phyloP scores from a whole-genome alignment of 352 stramenopile species.

The Achlya hypogyna region DNA sequence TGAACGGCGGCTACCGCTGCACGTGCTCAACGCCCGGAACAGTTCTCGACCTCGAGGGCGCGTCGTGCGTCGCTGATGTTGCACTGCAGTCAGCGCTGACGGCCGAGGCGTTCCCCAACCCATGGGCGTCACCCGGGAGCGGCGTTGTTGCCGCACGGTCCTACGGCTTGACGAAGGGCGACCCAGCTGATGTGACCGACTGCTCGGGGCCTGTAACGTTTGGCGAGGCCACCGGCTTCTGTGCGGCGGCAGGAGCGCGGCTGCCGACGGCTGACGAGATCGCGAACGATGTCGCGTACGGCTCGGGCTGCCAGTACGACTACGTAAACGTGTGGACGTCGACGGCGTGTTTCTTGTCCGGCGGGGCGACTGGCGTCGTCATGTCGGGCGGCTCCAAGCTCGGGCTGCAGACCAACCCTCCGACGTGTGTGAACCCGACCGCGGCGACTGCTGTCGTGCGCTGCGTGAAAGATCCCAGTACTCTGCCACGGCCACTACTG shows the following conservation, averaged over 20 bases:
- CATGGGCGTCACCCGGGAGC: neutral
- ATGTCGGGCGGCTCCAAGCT: neutral
- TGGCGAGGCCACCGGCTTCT: neutral
- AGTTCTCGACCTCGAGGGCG: neutral
- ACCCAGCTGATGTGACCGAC: neutral
- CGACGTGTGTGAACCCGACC: neutral
- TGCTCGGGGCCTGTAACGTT: neutral
- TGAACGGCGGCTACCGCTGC: neutral
- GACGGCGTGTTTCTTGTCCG: neutral
- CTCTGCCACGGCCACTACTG: neutral
- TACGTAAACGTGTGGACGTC: neutral
- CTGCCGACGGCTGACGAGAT: neutral
- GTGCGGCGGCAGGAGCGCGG: neutral
- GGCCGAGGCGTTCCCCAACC: neutral
- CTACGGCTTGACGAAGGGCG: neutral
- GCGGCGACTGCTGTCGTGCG: neutral
- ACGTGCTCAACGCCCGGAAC: neutral
- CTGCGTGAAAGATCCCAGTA: neutral
- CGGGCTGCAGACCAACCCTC: neutral
- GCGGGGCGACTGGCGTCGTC: neutral
- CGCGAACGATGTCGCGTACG: neutral
- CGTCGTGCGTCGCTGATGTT: neutral
- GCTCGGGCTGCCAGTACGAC: neutral
- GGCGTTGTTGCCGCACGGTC: neutral
- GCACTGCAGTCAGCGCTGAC: neutral